Evolutionary conservation across 805 yeast genomes (phyloP), one percentile per base, ranked within the genome.

Genomic region (Candida germanica): DNA sequence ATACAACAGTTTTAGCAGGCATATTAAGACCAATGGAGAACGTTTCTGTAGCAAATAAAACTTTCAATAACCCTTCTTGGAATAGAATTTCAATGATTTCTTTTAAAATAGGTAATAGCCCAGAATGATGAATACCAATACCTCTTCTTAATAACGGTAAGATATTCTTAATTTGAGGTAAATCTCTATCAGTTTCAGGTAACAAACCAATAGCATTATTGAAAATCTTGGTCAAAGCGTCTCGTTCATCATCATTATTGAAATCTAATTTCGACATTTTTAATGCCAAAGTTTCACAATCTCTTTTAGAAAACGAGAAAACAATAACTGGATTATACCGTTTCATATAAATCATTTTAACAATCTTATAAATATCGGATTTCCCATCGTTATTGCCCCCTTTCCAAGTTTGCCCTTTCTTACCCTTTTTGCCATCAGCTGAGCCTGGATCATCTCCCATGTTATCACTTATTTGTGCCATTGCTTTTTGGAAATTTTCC

Each of bases 1-100:
- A 93, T 2, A 93, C 98, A 29, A 93, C 99, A 0, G 99, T 93
- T 53, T 93, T 93, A 8, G 98, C 98, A 51, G 99, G 99, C 98
- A 93, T 93, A 65, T 93, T 93, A 35, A 93, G 77, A 34, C 99
- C 99, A 66, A 93, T 93, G 9, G 98, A 89, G 58, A 93, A 93
- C 3, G 99, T 93, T 61, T 93, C 99, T 0, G 99, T 93, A 3
- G 98, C 98, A 65, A 93, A 93, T 39, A 93, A 67, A 1, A 91
- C 98, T 58, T 93, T 93, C 40, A 93, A 68, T 34, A 91, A 77
- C 9, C 98, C 98, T 67, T 93, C 98, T 63, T 93, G 98, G 69
- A 93, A 93, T 40, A 93, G 65, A 64, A 93, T 86, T 68, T 93
- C 99, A 53, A 89, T 89, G 42, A 91, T 93, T 61, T 89, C 98